These are phyloP conservation scores for Dictyostelium brefeldianum DNA, from an alignment of 78 protist species.

Conservation along the genomic window DNA sequence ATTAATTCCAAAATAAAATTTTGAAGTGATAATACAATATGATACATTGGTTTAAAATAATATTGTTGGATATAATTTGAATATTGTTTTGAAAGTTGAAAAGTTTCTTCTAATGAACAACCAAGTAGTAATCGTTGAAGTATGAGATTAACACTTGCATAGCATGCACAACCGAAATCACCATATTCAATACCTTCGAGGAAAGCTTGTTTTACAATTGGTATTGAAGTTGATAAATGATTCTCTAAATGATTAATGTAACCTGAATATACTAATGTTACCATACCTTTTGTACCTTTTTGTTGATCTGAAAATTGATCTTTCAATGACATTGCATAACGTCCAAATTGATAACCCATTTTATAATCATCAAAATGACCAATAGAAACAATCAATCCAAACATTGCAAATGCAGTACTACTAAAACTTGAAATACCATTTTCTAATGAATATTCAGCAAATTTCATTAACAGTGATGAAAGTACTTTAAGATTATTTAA, in stretches of 20 bases:
- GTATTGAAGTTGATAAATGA: slow-evolving; percentile 43
- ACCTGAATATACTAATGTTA: slow-evolving; percentile 31
- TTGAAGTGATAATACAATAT: slow-evolving; percentile 36
- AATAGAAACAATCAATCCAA: slow-evolving; percentile 36
- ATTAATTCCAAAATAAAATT: slow-evolving; percentile 29
- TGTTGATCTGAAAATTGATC: slow-evolving; percentile 25
- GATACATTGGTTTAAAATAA: slow-evolving; percentile 53
- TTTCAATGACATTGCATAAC: slow-evolving; percentile 53
- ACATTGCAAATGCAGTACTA: slow-evolving; percentile 43
- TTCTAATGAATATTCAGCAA: slow-evolving; percentile 10
- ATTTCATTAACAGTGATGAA: slow-evolving; percentile 5
- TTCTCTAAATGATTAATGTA: slow-evolving; percentile 36
- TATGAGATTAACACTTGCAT: slow-evolving; percentile 28
- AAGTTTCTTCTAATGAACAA: slow-evolving; percentile 26
- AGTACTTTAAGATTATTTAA: slow-evolving; percentile 23
- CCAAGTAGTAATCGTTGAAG: slow-evolving; percentile 17
- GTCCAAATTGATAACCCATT: slow-evolving; percentile 42
- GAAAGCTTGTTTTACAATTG: slow-evolving; percentile 47
- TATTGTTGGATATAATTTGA: slow-evolving; percentile 34
- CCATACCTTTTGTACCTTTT: slow-evolving; percentile 46
- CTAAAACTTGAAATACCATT: slow-evolving; percentile 41
- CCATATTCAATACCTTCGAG: slow-evolving; percentile 49
- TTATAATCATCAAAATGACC: slow-evolving; percentile 45
- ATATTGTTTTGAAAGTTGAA: slow-evolving; percentile 35
- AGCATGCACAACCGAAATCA: slow-evolving; percentile 67